Evolutionary conservation across 2,329 filamentous ascomycete species (phyloP).

Genomic region (Botrytis galanthina): DNA sequence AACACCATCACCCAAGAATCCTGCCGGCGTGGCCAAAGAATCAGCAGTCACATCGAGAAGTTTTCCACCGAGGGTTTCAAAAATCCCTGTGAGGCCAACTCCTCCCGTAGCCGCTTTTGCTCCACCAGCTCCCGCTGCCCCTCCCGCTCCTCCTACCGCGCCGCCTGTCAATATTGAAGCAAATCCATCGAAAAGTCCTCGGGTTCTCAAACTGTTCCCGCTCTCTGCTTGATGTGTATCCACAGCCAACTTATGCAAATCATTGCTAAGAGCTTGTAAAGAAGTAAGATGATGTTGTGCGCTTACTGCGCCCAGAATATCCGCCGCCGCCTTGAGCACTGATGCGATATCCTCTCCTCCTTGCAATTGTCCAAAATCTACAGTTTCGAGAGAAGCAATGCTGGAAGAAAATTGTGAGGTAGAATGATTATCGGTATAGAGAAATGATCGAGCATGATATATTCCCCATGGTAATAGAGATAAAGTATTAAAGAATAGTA

Average conservation of each 20-base stretch:
- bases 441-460: slow-evolving; percentile 2
- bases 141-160: not conserved
- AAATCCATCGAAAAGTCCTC: slow-evolving; percentile 2
- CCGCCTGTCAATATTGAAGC: not conserved
- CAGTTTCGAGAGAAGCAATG: not conserved
- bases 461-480: slow-evolving; percentile 15
- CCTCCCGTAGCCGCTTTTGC: not conserved
- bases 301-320: slow-evolving; percentile 13
- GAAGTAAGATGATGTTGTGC: slow-evolving; percentile 8
- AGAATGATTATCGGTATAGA: not conserved
- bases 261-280: slow-evolving; percentile 15
- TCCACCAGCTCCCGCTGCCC: not conserved
- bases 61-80: not conserved
- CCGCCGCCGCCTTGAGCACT: slow-evolving; percentile 2
- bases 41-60: slow-evolving; percentile 4
- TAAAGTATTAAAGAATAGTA: slow-evolving; percentile 18
- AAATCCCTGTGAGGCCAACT: slow-evolving; percentile 1
- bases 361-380: not conserved
- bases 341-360: not conserved
- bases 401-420: not conserved
- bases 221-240: slow-evolving; percentile 1
- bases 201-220: not conserved
- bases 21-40: slow-evolving; percentile 5
- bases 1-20: slow-evolving; percentile 15
- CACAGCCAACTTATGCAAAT: slow-evolving; percentile 12